Evolutionary conservation across 208 protist genomes (phyloP).

Genomic region (Trypanosoma grayi): DNA sequence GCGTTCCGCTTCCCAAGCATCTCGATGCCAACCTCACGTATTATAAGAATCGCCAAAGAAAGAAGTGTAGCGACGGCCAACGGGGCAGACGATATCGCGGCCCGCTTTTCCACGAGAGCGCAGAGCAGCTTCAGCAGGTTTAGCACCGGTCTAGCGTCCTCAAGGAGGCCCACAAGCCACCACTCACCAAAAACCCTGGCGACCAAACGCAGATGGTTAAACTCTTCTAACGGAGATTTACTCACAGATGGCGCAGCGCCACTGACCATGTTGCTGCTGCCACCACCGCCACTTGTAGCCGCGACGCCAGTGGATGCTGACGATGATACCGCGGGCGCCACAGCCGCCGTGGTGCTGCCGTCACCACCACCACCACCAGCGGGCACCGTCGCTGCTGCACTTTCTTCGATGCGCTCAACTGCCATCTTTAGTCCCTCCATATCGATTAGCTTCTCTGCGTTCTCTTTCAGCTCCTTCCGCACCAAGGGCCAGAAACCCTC

Average conservation of each 20-base stretch:
- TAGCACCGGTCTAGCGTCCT: conserved; percentile 15
- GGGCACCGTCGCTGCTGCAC: background rate
- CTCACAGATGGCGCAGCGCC: too few species aligned
- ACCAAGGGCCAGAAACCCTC: conserved; percentile 27
- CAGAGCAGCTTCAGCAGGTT: conserved; percentile 17
- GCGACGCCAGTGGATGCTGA: background rate
- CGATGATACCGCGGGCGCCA: background rate
- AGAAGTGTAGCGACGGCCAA: conserved; percentile 8
- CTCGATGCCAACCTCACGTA: conserved; percentile 30
- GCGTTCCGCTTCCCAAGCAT: conserved; percentile 16
- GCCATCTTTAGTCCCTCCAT: conserved; percentile 5
- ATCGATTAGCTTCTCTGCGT: conserved; percentile 4
- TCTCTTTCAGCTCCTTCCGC: conserved; percentile 9
- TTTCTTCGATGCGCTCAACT: conserved; percentile 11
- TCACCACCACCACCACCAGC: background rate
- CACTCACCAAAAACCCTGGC: conserved; percentile 25
- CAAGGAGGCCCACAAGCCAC: conserved; percentile 30
- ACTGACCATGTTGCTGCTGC: too few species aligned
- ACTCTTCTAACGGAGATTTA: conserved; percentile 17
- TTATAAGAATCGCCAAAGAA: conserved; percentile 12
- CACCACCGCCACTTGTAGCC: background rate
- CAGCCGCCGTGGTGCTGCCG: background rate
- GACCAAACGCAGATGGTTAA: conserved; percentile 21
- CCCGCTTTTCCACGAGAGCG: conserved; percentile 1
- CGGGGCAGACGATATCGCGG: background rate